Base-by-base conservation (phyloP, 148 eudicot species). In the Cornus florida region DNA sequence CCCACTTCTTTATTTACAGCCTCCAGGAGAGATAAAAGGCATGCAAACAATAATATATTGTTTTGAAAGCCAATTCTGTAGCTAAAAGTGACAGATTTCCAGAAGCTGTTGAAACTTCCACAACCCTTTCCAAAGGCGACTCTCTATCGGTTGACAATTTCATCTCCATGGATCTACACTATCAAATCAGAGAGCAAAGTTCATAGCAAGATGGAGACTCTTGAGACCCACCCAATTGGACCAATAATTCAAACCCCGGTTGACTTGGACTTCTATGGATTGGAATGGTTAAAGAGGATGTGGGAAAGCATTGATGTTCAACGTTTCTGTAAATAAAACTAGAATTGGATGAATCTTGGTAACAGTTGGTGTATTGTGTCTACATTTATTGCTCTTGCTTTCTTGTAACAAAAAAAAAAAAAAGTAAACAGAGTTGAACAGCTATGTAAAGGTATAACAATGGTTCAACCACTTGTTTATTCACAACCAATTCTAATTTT, bases 231-330 rank as follows among this genome's bases (percentile, higher is more conserved):
- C 16, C 74, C 64, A 72, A 70, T 43, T 72, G 82, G 35, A 12
- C 70, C 32, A 64, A 64, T 71, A 39, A 43, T 74, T 46, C 28
- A 73, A 64, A 38, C 66, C 62, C 24, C 48, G 28, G 13, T 73
- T 79, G 77, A 79, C 82, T 73, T 79, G 71, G 35, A 4, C 2
- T 65, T 67, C 1, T 50, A 77, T 79, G 82, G 82, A 73, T 73
- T 46, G 8, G 74, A 57, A 73, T 79, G 82, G 82, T 73, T 79
- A 73, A 53, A 73, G 73, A 77, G n/a, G n/a, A n/a, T n/a, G n/a
- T n/a, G n/a, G 66, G 7, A 67, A 48, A 17, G 16, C 14, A 53
- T 17, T 13, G 16, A 53, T 53, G 14, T 53, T 53, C 17, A 53
- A 53, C 59, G 12, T 53, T 5, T 53, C 7, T 5, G 2, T 10